Evolutionary conservation across 2,329 filamentous ascomycete genomes (phyloP).

Genomic region (Aplosporella prunicola): DNA sequence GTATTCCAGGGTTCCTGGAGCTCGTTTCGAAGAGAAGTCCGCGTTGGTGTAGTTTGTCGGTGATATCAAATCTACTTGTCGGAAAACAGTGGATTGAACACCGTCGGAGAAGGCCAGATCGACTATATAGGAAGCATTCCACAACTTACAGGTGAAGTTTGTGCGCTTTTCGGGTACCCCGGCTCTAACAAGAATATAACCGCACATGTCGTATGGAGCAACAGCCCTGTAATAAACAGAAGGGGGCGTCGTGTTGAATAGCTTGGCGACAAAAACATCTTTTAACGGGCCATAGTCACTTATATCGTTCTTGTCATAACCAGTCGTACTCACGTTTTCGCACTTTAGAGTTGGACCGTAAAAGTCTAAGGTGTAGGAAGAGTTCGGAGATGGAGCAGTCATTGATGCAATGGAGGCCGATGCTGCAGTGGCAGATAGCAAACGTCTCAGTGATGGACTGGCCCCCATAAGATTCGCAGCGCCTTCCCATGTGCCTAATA

Average conservation of each 20-base stretch:
- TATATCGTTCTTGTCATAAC: too few species aligned
- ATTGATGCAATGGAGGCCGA: background rate
- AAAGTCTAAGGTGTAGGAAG: constrained; percentile 1
- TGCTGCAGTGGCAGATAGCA: background rate
- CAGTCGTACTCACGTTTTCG: background rate
- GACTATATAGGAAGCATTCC: constrained; percentile 1
- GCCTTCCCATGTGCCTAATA: background rate
- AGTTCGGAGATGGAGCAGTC: background rate
- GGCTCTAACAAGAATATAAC: too few species aligned
- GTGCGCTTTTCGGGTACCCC: too few species aligned
- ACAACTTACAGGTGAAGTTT: background rate
- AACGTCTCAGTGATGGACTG: background rate
- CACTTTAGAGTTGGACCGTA: background rate
- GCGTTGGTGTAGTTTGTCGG: background rate
- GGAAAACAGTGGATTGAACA: background rate
- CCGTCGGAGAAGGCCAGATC: background rate
- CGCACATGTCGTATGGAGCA: too few species aligned
- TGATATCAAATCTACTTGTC: background rate
- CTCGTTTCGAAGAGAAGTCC: too few species aligned
- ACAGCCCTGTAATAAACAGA: too few species aligned
- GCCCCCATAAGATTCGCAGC: background rate
- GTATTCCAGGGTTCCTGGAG: too few species aligned
- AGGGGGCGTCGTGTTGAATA: too few species aligned
- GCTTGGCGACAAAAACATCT: too few species aligned
- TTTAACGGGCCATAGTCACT: too few species aligned